These are phyloP conservation scores for Mallotus japonicus DNA, from an alignment of 441 rosid species.

Conservation along the genomic window DNA sequence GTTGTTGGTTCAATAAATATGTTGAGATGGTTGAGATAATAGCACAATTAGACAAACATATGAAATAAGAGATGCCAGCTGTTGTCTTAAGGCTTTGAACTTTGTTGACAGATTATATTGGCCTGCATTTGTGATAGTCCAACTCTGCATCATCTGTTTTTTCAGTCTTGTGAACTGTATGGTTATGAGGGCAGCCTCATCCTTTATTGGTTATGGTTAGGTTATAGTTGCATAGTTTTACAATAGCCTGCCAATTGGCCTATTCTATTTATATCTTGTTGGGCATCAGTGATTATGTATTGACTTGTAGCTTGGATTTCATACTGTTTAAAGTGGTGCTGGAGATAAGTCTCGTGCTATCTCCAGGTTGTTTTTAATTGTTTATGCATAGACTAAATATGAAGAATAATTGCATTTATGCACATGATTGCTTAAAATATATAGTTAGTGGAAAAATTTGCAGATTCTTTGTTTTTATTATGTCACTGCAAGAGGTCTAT, in stretches of 20 bases:
- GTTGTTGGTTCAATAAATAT: background rate
- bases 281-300: background rate
- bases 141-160: background rate
- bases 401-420: background rate
- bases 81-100: background rate
- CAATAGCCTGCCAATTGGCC: background rate
- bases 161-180: background rate
- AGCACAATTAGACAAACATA: slow-evolving; percentile 1
- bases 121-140: background rate
- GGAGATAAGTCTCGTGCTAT: background rate
- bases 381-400: background rate
- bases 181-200: background rate
- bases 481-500: background rate
- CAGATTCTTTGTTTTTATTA: background rate
- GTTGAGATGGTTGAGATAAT: background rate
- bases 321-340: background rate
- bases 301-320: background rate
- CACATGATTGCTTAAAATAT: background rate
- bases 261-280: slow-evolving; percentile 3
- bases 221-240: background rate
- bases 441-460: background rate
- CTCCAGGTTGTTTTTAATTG: background rate
- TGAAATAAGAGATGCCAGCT: background rate
- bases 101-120: background rate
- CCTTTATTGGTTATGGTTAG: background rate